Percentiles rank a stretch among this genome's conserved stretches.
These are phyloP conservation scores for Tulasnella sp. DNA, from an alignment of 768 basidiomycete genomes.

Conservation along the genomic window DNA sequence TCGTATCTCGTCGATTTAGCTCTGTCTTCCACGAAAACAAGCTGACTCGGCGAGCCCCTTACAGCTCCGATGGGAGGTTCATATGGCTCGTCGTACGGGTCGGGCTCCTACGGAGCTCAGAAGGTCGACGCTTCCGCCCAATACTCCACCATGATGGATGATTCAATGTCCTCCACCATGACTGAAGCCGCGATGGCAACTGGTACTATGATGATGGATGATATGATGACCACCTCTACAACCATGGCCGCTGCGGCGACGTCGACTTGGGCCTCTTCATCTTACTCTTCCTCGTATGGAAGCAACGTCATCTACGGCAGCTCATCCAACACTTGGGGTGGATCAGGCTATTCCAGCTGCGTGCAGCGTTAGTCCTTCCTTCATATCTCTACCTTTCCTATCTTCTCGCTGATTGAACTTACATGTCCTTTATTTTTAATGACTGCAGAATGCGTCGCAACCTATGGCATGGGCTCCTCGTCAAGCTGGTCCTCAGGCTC, in stretches of 20 bases:
- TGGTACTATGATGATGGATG: neutral
- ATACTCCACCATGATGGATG: neutral
- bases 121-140: constrained; percentile 26
- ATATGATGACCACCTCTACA: constrained; percentile 7
- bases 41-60: neutral
- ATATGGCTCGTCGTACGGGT: constrained; percentile 39
- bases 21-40: neutral
- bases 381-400: neutral
- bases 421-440: constrained; percentile 2
- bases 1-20: constrained; percentile 18
- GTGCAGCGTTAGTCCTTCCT: constrained; percentile 47
- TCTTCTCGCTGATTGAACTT: constrained; percentile 6
- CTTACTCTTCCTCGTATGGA: constrained; percentile 1
- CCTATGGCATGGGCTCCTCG: constrained; percentile 39
- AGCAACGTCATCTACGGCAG: constrained; percentile 14
- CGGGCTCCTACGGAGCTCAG: constrained; percentile 35
- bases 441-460: constrained; percentile 42
- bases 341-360: constrained; percentile 49
- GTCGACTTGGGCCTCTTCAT: neutral
- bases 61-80: constrained; percentile 20
- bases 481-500: constrained; percentile 25
- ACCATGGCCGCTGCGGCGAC: constrained; percentile 3
- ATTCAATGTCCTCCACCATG: neutral
- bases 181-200: neutral
- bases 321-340: constrained; percentile 13